Percentiles rank a stretch among this genome's conserved stretches.
Evolutionary conservation across 192 early-diverging fungal genomes (phyloP).

Genomic region (Coemansia sp.): DNA sequence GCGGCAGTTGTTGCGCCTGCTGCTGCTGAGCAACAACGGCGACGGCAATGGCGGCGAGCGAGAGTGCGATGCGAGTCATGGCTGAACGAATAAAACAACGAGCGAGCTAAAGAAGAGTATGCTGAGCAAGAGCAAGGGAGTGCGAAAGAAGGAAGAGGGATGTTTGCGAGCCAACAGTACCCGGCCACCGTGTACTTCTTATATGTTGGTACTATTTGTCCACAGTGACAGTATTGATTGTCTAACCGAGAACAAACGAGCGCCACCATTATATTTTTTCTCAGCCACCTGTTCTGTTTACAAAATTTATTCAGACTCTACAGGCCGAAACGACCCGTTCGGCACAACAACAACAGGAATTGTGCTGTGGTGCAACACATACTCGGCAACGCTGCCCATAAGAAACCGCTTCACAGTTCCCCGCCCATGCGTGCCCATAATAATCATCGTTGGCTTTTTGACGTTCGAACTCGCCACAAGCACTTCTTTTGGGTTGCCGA

Average conservation of each 20-base stretch:
- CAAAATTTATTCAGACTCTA: conserved; percentile 15
- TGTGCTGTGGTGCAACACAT: conserved; percentile 66
- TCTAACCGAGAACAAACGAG: conserved; percentile 7
- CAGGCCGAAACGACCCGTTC: conserved; percentile 30
- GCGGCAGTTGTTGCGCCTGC: conserved; percentile 29
- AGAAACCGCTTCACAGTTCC: conserved; percentile 65
- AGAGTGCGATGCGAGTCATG: conserved; percentile 42
- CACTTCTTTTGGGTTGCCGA: conserved; percentile 54
- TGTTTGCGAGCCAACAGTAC: background rate
- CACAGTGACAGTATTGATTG: conserved; percentile 13
- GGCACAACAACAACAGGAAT: conserved; percentile 69
- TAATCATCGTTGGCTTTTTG: conserved; percentile 63
- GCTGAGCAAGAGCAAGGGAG: background rate
- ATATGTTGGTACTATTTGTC: background rate
- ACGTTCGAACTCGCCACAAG: conserved; percentile 49
- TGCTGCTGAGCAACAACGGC: conserved; percentile 17
- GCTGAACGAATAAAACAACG: conserved; percentile 2
- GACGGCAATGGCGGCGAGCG: conserved; percentile 27
- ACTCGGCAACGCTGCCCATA: conserved; percentile 67
- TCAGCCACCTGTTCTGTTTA: background rate
- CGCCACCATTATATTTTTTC: background rate
- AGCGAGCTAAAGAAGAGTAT: background rate
- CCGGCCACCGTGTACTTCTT: background rate
- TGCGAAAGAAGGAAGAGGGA: conserved; percentile 1
- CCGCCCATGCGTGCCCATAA: conserved; percentile 72